Percentiles rank a stretch among this genome's conserved stretches.
These are phyloP conservation scores for Dalechampia spathulata DNA, from an alignment of 441 rosid species.

Conservation along the genomic window DNA sequence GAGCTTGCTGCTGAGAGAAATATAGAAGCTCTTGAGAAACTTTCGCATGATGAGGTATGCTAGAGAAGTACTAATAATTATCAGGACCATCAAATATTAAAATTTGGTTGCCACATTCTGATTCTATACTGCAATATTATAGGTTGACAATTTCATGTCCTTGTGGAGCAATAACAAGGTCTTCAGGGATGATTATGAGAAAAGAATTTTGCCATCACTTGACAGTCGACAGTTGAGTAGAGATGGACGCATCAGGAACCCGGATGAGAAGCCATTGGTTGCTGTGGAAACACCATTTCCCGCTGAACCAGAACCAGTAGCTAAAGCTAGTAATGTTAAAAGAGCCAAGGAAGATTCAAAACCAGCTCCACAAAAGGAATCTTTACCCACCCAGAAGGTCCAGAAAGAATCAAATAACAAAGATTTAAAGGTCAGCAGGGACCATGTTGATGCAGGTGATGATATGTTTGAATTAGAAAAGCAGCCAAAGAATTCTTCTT, in stretches of 20 bases:
- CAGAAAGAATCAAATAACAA: slow-evolving; percentile 31
- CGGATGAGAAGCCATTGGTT: slow-evolving; percentile 73
- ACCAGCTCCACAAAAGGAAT: slow-evolving; percentile 28
- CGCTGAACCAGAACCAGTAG: slow-evolving; percentile 30
- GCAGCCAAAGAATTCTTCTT: slow-evolving; percentile 27
- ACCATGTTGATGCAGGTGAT: slow-evolving; percentile 29
- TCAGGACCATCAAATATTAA: background rate
- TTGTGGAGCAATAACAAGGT: slow-evolving; percentile 52
- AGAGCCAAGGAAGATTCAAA: slow-evolving; percentile 45
- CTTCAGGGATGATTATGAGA: slow-evolving; percentile 69
- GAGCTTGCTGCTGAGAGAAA: slow-evolving; percentile 47
- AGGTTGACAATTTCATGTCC: slow-evolving; percentile 78
- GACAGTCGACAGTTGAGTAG: slow-evolving; percentile 52
- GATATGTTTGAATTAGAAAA: slow-evolving; percentile 33
- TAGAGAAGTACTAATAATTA: background rate
- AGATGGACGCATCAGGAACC: slow-evolving; percentile 74
- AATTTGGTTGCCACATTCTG: slow-evolving; percentile 9
- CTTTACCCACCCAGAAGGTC: slow-evolving; percentile 28
- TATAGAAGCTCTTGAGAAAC: slow-evolving; percentile 43
- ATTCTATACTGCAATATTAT: slow-evolving; percentile 15
- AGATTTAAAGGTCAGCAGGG: slow-evolving; percentile 29
- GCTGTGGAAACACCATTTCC: slow-evolving; percentile 26
- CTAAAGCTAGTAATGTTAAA: slow-evolving; percentile 36
- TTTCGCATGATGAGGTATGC: slow-evolving; percentile 41
- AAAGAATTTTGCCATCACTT: slow-evolving; percentile 53